Evolutionary conservation across 768 basidiomycete genomes (phyloP).

Genomic region (Lactifluus piperatus): DNA sequence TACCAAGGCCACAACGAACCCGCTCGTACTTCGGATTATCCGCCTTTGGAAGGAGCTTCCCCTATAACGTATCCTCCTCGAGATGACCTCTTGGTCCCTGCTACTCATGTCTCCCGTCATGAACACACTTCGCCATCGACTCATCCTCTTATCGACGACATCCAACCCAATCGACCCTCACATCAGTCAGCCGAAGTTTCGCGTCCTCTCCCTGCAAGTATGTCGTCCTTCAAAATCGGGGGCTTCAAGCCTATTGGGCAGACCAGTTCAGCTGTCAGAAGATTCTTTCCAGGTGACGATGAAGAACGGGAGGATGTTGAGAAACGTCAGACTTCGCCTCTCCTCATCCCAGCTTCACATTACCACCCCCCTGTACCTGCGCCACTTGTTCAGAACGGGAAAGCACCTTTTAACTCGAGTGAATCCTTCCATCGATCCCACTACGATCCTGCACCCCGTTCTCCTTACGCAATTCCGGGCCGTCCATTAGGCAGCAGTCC

Average conservation of each 20-base stretch:
- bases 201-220: neutral
- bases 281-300: conserved; percentile 79
- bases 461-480: conserved; percentile 5
- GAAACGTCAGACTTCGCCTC: conserved; percentile 10
- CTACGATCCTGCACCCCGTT: conserved; percentile 12
- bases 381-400: conserved; percentile 14
- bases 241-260: conserved; percentile 64
- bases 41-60: neutral
- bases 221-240: conserved; percentile 30
- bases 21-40: neutral
- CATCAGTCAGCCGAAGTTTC: conserved; percentile 1
- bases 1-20: neutral
- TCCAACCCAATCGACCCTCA: conserved; percentile 4
- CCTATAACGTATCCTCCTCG: neutral
- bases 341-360: conserved; percentile 12
- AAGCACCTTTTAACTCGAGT: neutral
- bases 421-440: conserved; percentile 13
- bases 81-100: conserved; percentile 3
- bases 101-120: conserved; percentile 6
- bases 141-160: neutral
- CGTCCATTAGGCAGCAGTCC: conserved; percentile 12
- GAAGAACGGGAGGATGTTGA: conserved; percentile 36
- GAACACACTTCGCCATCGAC: neutral
- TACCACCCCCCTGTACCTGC: conserved; percentile 14
- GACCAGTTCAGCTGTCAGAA: conserved; percentile 50